Base-by-base conservation (phyloP, 1,139 yeast species). In the Pichia sp. region DNA sequence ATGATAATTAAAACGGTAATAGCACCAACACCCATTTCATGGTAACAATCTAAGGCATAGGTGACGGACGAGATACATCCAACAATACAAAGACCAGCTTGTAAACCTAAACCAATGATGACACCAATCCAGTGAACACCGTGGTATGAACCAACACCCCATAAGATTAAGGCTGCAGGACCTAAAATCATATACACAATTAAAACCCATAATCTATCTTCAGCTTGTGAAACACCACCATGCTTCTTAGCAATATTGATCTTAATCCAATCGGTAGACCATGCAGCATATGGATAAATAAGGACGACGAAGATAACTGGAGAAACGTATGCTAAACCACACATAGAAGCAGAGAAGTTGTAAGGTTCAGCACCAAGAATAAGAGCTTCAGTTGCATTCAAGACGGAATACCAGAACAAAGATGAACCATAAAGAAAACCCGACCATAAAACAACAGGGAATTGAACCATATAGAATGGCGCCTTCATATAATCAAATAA, bases 381-480 rank as follows among this genome's bases (percentile, higher is more conserved):
- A 18, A 53, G 20, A 10, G 63, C 48, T 41, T 56, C 61, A 8
- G 79, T 70, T 41, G 72, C 74, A 58, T 76, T 77, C 50, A 77
- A 67, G 33, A 77, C 73, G 43, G 76, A 73, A 58, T 74, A 77
- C 78, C 80, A 77, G 47, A 74, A 72, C 31, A 83, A 72, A 44
- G 83, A 82, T 17, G 81, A 70, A 4, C 89, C 90, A 58, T 83
- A 82, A 22, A 78, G 65, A 47, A 80, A 61, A 2, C 88, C 88
- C 44, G 80, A 75, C 78, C 83, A 83, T 18, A 81, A 55, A 18
- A 83, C 75, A 11, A 77, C 72, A 7, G 90, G 89, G 57, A 81
- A 79, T 34, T 53, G 62, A 7, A 70, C 57, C 59, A 71, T 63
- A 55, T 71, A 61, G 47, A 69, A 62, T 4, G 83, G 82, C 46